A percentile compares a stretch with the other conserved stretches of the same genome.
Conservation (phyloP, 1,284 basidiomycete species). For the Coriolopsis trogii region DNA sequence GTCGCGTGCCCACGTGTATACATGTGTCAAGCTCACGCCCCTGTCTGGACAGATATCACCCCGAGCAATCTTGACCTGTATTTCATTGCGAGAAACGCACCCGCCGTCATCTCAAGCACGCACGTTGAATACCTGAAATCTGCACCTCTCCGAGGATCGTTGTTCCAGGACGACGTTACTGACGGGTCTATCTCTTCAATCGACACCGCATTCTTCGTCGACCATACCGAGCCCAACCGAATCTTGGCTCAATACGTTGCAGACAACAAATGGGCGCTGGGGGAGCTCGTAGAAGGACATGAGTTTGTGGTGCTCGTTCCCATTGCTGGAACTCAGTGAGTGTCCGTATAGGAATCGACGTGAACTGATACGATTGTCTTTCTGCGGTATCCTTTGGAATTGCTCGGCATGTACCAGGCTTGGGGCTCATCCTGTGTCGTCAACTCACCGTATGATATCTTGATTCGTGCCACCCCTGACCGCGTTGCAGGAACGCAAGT, state of each 20-base stretch:
- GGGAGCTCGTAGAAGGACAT: slow-evolving; percentile 13
- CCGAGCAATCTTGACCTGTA: slow-evolving; percentile 7
- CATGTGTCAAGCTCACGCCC: too few relatives aligned
- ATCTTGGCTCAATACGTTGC: slow-evolving; percentile 10
- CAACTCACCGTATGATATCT: too few relatives aligned
- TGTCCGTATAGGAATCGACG: too few relatives aligned
- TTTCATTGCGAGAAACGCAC: slow-evolving; percentile 13
- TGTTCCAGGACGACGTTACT: slow-evolving; percentile 1
- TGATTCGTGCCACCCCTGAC: too few relatives aligned
- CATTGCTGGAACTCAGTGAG: too few relatives aligned
- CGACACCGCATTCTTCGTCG: slow-evolving; percentile 18
- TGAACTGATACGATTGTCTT: too few relatives aligned
- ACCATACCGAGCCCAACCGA: slow-evolving; percentile 18
- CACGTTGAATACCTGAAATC: slow-evolving; percentile 11
- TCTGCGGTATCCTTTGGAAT: too few relatives aligned
- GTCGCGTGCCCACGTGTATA: too few relatives aligned
- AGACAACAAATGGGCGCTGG: slow-evolving; percentile 15
- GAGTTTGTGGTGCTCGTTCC: slow-evolving; percentile 18
- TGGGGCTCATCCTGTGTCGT: too few relatives aligned
- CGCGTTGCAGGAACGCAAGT: too few relatives aligned
- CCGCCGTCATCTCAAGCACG: background rate
- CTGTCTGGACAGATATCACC: background rate
- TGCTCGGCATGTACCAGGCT: too few relatives aligned
- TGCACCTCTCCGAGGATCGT: slow-evolving; percentile 2
- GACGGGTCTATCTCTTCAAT: slow-evolving; percentile 11